Evolutionary conservation across 768 basidiomycete species (phyloP).

Genomic region (Neoboletus subvelutipes): DNA sequence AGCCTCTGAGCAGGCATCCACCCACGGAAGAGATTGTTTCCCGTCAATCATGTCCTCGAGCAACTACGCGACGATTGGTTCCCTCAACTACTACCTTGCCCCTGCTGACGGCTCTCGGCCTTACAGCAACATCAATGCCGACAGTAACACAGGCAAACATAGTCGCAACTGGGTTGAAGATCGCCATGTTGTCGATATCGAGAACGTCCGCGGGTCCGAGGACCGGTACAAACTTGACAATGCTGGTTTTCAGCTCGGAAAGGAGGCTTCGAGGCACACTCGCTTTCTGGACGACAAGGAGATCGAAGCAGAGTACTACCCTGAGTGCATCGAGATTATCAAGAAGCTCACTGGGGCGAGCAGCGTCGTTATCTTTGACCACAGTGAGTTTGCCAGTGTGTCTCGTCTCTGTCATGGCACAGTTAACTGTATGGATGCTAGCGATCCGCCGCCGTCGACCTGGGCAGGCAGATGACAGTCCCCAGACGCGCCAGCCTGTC

Average conservation of each 20-base stretch:
- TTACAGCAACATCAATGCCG: slow-evolving; percentile 18
- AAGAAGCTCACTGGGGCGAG: slow-evolving; percentile 41
- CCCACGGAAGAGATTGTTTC: slow-evolving; percentile 24
- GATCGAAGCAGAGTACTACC: slow-evolving; percentile 40
- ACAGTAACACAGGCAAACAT: slow-evolving; percentile 11
- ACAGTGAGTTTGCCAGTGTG: slow-evolving; percentile 28
- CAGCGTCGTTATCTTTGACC: slow-evolving; percentile 41
- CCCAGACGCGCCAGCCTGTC: slow-evolving; percentile 45
- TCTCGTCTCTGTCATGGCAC: not conserved
- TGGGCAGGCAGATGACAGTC: slow-evolving; percentile 34
- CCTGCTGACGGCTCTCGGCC: slow-evolving; percentile 20
- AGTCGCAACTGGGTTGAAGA: slow-evolving; percentile 25
- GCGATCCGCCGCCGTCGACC: slow-evolving; percentile 45
- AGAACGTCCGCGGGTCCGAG: slow-evolving; percentile 38
- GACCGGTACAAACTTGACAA: slow-evolving; percentile 31
- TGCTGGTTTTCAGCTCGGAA: slow-evolving; percentile 37
- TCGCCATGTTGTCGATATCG: slow-evolving; percentile 18
- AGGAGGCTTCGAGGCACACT: slow-evolving; percentile 23
- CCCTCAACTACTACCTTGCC: slow-evolving; percentile 19
- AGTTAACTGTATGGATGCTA: slow-evolving; percentile 11
- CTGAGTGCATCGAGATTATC: slow-evolving; percentile 38
- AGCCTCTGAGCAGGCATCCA: slow-evolving; percentile 25
- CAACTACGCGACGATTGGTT: slow-evolving; percentile 17
- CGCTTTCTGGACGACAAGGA: slow-evolving; percentile 37
- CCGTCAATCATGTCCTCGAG: slow-evolving; percentile 9